These are phyloP conservation scores for Sugiyamaella lignohabitans DNA, from an alignment of 805 yeast species.

Conservation along the genomic window DNA sequence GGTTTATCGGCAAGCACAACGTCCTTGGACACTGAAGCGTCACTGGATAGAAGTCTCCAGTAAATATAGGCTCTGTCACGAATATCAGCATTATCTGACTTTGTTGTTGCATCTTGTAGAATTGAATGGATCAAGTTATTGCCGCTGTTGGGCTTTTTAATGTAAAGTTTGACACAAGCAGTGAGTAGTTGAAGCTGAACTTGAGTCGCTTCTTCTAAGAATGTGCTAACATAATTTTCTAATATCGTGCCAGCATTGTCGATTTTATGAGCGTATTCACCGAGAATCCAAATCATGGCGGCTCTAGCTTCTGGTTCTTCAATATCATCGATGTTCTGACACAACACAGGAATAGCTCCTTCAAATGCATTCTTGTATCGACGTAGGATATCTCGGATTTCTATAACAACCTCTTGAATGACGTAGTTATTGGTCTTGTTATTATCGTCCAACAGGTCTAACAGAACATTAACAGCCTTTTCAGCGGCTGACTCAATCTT, in stretches of 20 bases:
- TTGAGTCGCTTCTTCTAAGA: constrained; percentile 62
- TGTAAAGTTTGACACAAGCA: constrained; percentile 69
- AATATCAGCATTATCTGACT: constrained; percentile 74
- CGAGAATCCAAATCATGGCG: constrained; percentile 78
- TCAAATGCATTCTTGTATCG: constrained; percentile 59
- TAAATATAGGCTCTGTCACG: constrained; percentile 83
- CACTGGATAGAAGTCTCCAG: constrained; percentile 80
- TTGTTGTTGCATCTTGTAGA: constrained; percentile 67
- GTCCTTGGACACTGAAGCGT: constrained; percentile 62
- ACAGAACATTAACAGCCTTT: constrained; percentile 60
- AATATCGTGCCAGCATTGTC: constrained; percentile 37
- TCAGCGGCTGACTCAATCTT: constrained; percentile 59
- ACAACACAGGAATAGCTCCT: constrained; percentile 40
- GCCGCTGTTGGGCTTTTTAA: constrained; percentile 50
- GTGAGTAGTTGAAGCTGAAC: constrained; percentile 75
- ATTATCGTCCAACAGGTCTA: constrained; percentile 59
- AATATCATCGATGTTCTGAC: constrained; percentile 46
- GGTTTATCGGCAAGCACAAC: constrained; percentile 62
- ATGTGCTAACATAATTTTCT: constrained; percentile 39
- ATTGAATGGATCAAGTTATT: constrained; percentile 72
- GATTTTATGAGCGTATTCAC: constrained; percentile 60
- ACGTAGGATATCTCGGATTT: constrained; percentile 68
- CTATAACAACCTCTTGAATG: constrained; percentile 74
- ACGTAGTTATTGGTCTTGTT: constrained; percentile 61
- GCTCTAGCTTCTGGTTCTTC: constrained; percentile 77